phyloP scores from a whole-genome alignment of 2,329 filamentous ascomycete species.

The Drechslerella dactyloides region DNA sequence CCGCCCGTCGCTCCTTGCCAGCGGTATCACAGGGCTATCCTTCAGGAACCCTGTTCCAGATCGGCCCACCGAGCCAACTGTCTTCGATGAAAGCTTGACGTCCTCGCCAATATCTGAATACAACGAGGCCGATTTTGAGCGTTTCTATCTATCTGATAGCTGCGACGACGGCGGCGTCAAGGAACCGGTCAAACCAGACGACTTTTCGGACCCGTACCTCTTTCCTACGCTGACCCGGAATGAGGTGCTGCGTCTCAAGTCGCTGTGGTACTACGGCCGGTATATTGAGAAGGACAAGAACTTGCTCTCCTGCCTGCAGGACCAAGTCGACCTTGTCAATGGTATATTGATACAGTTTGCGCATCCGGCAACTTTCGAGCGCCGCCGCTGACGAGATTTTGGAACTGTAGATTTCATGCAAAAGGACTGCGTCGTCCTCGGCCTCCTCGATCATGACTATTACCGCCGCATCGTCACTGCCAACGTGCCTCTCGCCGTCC shows the following conservation, averaged over 20 bases:
- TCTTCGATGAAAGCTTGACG: slow-evolving; percentile 28
- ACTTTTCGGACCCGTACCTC: slow-evolving; percentile 56
- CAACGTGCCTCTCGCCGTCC: slow-evolving; percentile 59
- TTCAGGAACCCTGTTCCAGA: slow-evolving; percentile 32
- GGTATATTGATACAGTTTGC: too few relatives aligned
- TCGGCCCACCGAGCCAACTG: slow-evolving; percentile 23
- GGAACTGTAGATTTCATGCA: slow-evolving; percentile 58
- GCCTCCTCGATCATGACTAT: slow-evolving; percentile 60
- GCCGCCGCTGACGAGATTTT: neutral
- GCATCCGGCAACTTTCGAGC: neutral
- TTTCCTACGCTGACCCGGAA: slow-evolving; percentile 57
- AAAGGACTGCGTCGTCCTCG: slow-evolving; percentile 62
- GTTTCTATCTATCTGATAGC: slow-evolving; percentile 11
- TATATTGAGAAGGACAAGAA: slow-evolving; percentile 59
- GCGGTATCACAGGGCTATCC: neutral
- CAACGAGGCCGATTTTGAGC: slow-evolving; percentile 19
- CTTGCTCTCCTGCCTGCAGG: slow-evolving; percentile 59
- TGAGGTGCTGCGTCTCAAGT: slow-evolving; percentile 58
- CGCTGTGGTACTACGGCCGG: slow-evolving; percentile 61
- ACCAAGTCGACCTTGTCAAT: slow-evolving; percentile 58
- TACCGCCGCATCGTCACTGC: slow-evolving; percentile 60
- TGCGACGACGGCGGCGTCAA: slow-evolving; percentile 23
- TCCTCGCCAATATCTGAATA: slow-evolving; percentile 37
- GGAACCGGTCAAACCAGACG: slow-evolving; percentile 41
- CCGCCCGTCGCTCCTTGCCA: slow-evolving; percentile 20